Evolutionary conservation across 345 rosid species (phyloP).

Genomic region (Boechera retrofracta): DNA sequence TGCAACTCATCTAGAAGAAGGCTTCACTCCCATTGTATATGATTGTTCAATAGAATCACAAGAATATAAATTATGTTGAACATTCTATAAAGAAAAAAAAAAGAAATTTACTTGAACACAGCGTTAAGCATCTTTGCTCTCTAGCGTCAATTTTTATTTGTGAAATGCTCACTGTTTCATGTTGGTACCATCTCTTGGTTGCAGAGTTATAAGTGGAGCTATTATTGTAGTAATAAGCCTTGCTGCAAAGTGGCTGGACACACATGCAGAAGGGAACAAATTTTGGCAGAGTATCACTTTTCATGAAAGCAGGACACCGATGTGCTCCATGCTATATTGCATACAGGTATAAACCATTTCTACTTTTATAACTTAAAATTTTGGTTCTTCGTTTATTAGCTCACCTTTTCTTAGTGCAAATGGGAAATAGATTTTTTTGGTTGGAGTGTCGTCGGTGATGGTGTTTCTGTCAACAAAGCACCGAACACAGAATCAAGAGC

Average conservation of each 20-base stretch:
- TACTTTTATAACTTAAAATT: not conserved
- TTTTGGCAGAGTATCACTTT: slow-evolving; percentile 71
- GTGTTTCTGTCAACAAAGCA: slow-evolving; percentile 83
- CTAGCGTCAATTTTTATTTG: slow-evolving; percentile 22
- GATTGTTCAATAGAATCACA: not conserved
- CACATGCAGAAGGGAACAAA: slow-evolving; percentile 68
- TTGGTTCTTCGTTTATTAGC: slow-evolving; percentile 2
- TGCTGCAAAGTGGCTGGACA: slow-evolving; percentile 77
- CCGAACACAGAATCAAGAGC: slow-evolving; percentile 84
- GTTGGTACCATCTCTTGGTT: slow-evolving; percentile 30
- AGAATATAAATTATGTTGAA: not conserved
- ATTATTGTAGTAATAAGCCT: slow-evolving; percentile 66
- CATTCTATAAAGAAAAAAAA: not conserved
- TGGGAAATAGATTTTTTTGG: slow-evolving; percentile 68
- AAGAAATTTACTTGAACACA: not conserved
- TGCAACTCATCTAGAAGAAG: slow-evolving; percentile 15
- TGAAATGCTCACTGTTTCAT: slow-evolving; percentile 36
- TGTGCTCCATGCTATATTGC: slow-evolving; percentile 63
- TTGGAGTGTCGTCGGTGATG: slow-evolving; percentile 78
- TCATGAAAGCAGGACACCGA: slow-evolving; percentile 52
- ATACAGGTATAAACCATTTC: slow-evolving; percentile 60
- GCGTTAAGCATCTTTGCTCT: slow-evolving; percentile 28
- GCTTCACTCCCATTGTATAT: not conserved
- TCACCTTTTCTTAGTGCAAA: slow-evolving; percentile 24
- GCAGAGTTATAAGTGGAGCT: slow-evolving; percentile 82